phyloP scores from a whole-genome alignment of 169 alveolate species.

The Plasmodium chabaudi region DNA sequence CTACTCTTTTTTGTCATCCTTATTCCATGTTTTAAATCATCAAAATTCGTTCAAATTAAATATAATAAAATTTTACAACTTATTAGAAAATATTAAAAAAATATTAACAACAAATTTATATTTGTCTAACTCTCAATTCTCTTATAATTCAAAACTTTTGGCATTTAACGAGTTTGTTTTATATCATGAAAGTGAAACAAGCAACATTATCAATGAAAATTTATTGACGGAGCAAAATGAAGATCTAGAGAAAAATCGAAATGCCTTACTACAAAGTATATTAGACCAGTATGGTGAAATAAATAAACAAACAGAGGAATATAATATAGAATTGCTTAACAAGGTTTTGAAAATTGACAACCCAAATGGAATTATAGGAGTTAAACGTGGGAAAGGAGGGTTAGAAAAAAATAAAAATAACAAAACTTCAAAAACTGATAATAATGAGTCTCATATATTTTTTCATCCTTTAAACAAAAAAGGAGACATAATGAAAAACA shows the following conservation, averaged over 20 bases:
- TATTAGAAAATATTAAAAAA: slow-evolving; percentile 33
- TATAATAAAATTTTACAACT: slow-evolving; percentile 59
- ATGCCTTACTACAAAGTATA: slow-evolving; percentile 11
- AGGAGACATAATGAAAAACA: slow-evolving; percentile 69
- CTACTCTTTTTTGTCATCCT: slow-evolving; percentile 42
- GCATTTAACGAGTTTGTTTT: slow-evolving; percentile 56
- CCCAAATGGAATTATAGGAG: slow-evolving; percentile 54
- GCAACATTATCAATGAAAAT: slow-evolving; percentile 35
- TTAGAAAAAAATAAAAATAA: slow-evolving; percentile 31
- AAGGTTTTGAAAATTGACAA: slow-evolving; percentile 49
- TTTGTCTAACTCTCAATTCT: slow-evolving; percentile 9
- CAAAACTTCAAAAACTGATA: neutral
- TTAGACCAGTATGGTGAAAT: slow-evolving; percentile 14
- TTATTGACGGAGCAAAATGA: slow-evolving; percentile 19
- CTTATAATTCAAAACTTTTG: slow-evolving; percentile 7
- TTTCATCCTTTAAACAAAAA: slow-evolving; percentile 74
- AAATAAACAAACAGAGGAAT: slow-evolving; percentile 3
- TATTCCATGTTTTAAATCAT: slow-evolving; percentile 67
- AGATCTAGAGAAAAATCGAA: slow-evolving; percentile 20
- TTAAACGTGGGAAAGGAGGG: slow-evolving; percentile 42
- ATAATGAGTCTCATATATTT: slow-evolving; percentile 4
- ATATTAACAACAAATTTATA: slow-evolving; percentile 37
- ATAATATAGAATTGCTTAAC: slow-evolving; percentile 16
- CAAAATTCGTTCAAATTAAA: slow-evolving; percentile 66
- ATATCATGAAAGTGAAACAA: slow-evolving; percentile 43